These are phyloP conservation scores for Pisolithus tinctorius DNA, from an alignment of 768 basidiomycete genomes.

Conservation along the genomic window DNA sequence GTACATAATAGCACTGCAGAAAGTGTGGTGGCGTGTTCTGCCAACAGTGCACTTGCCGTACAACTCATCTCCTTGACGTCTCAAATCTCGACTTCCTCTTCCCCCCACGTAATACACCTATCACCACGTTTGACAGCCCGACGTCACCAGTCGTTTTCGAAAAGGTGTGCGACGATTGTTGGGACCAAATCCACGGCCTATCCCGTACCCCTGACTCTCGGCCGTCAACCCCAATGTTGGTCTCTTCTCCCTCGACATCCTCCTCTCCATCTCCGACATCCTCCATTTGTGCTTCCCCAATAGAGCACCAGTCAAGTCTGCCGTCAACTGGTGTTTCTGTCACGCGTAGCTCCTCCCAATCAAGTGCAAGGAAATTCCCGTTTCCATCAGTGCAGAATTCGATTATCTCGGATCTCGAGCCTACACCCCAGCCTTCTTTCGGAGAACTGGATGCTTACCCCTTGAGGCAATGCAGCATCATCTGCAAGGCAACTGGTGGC, in stretches of 20 bases:
- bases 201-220: slow-evolving; percentile 33
- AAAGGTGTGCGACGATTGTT: slow-evolving; percentile 78
- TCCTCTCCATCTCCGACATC: slow-evolving; percentile 27
- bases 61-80: slow-evolving; percentile 66
- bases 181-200: slow-evolving; percentile 63
- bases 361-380: slow-evolving; percentile 20
- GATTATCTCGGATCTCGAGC: slow-evolving; percentile 20
- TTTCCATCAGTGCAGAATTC: slow-evolving; percentile 19
- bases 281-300: slow-evolving; percentile 28
- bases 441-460: slow-evolving; percentile 75
- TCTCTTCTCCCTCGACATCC: slow-evolving; percentile 26
- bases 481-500: slow-evolving; percentile 76
- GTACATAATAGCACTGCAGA: slow-evolving; percentile 58
- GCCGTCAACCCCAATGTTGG: slow-evolving; percentile 33
- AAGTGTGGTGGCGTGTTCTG: slow-evolving; percentile 82
- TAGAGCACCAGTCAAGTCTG: slow-evolving; percentile 20
- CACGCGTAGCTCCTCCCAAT: slow-evolving; percentile 23
- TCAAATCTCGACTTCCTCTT: slow-evolving; percentile 62
- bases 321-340: slow-evolving; percentile 12
- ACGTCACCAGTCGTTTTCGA: slow-evolving; percentile 46
- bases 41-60: slow-evolving; percentile 48
- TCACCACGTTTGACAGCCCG: slow-evolving; percentile 52
- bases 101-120: slow-evolving; percentile 62
- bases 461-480: slow-evolving; percentile 52
- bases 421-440: slow-evolving; percentile 39